phyloP scores from a whole-genome alignment of 129 eudicot species.

The Artemisia annua region DNA sequence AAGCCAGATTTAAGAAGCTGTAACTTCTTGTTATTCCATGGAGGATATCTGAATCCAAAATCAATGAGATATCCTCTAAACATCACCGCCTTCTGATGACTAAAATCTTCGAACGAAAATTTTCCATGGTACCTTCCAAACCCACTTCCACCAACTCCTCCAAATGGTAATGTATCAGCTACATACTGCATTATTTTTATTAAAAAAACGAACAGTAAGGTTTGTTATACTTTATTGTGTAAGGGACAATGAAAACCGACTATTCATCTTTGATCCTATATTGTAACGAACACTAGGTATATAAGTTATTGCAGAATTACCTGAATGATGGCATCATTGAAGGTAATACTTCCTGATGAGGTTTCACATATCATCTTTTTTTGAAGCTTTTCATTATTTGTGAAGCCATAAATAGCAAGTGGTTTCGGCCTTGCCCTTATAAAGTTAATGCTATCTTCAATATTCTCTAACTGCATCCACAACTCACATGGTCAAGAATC shows the following conservation, averaged over 20 bases:
- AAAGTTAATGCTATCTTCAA: constrained; percentile 75
- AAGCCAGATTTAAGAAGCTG: constrained; percentile 59
- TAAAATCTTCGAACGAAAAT: constrained; percentile 73
- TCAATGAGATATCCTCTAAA: constrained; percentile 58
- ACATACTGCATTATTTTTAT: constrained; percentile 52
- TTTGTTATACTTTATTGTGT: background rate
- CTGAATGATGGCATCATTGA: constrained; percentile 81
- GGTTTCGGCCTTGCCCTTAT: constrained; percentile 69
- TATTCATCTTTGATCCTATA: no score
- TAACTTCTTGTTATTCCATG: constrained; percentile 66
- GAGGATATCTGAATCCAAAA: constrained; percentile 90
- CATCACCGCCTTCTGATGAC: constrained; percentile 65
- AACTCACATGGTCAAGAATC: constrained; percentile 9
- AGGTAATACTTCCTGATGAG: constrained; percentile 69
- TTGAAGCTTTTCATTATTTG: constrained; percentile 52
- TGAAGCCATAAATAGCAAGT: constrained; percentile 81
- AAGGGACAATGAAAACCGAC: background rate
- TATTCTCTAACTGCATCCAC: constrained; percentile 56
- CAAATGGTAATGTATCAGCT: constrained; percentile 77
- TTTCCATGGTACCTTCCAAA: constrained; percentile 88
- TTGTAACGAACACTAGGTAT: background rate
- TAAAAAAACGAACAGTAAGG: background rate
- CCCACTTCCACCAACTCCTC: constrained; percentile 93
- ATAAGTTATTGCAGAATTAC: constrained; percentile 29
- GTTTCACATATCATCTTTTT: constrained; percentile 51